A percentile compares a stretch with the other conserved stretches of the same genome.
phyloP scores from a whole-genome alignment of 164 flowering plant genomes.

The Umbilicus rupestris region DNA sequence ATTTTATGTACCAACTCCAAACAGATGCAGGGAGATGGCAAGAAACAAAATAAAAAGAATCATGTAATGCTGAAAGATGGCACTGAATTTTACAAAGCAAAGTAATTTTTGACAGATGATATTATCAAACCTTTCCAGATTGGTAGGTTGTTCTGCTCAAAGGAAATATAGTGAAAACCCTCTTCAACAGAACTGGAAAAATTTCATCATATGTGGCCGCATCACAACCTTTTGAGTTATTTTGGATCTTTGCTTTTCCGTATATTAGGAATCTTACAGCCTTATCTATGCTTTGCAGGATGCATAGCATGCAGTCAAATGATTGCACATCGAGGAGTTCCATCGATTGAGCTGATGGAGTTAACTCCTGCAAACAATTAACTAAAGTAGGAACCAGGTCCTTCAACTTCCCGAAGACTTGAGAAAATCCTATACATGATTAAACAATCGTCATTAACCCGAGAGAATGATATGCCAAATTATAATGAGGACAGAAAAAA shows the following conservation, averaged over 20 bases:
- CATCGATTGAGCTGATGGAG: slow-evolving; percentile 26
- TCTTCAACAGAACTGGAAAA: slow-evolving; percentile 31
- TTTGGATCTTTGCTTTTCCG: slow-evolving; percentile 16
- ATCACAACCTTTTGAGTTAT: slow-evolving; percentile 16
- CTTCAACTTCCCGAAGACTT: slow-evolving; percentile 30
- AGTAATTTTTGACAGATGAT: not conserved
- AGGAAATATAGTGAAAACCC: slow-evolving; percentile 57
- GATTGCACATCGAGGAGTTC: slow-evolving; percentile 40
- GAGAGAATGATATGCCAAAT: not conserved
- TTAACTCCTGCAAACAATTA: slow-evolving; percentile 56
- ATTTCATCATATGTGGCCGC: slow-evolving; percentile 19
- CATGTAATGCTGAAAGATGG: not conserved
- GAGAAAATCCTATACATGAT: slow-evolving; percentile 25
- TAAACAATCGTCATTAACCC: not conserved
- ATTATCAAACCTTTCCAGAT: slow-evolving; percentile 44
- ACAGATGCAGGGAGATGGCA: not conserved
- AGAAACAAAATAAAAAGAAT: not conserved
- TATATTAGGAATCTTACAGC: slow-evolving; percentile 30
- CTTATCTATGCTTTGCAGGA: slow-evolving; percentile 62
- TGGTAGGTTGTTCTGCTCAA: slow-evolving; percentile 28
- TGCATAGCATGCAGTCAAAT: slow-evolving; percentile 52
- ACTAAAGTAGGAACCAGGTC: slow-evolving; percentile 60
- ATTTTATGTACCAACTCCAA: not conserved
- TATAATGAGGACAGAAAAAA: too few relatives aligned
- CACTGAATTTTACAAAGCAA: not conserved